Conservation (phyloP, 495 filamentous ascomycete genomes). For the Talaromyces wortmannii region DNA sequence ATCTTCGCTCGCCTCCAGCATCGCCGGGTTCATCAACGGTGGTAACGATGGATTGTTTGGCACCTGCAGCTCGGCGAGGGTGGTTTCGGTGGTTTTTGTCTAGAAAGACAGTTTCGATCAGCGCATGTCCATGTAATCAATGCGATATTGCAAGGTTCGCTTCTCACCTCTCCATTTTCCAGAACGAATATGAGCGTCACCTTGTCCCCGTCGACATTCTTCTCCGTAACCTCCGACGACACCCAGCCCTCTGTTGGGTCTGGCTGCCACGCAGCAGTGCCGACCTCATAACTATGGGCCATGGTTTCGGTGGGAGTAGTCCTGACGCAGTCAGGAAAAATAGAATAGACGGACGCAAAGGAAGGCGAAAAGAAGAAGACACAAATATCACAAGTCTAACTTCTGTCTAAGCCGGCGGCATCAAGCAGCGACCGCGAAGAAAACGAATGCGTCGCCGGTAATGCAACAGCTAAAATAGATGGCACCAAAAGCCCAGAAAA, state of each 20-base stretch:
- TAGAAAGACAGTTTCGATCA: conserved; percentile 28
- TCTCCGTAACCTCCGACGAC: conserved; percentile 89
- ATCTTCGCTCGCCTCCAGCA: conserved; percentile 98
- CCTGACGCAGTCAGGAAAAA: not conserved
- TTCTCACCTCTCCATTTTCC: conserved; percentile 84
- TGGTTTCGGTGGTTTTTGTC: conserved; percentile 77
- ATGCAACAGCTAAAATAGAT: conserved; percentile 2
- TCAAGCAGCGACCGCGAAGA: not conserved
- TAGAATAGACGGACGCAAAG: not conserved
- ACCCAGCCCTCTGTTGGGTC: conserved; percentile 94
- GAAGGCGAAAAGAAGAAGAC: conserved; percentile 9
- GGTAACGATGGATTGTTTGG: conserved; percentile 67
- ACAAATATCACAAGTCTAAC: not conserved
- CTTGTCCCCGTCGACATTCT: conserved; percentile 76
- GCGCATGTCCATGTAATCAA: conserved; percentile 5
- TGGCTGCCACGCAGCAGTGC: conserved; percentile 96
- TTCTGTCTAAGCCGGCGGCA: not conserved
- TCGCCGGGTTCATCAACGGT: conserved; percentile 94
- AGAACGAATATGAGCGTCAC: conserved; percentile 79
- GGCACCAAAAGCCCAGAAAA: not conserved
- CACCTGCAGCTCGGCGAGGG: conserved; percentile 68
- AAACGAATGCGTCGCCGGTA: not conserved
- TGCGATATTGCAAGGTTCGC: not conserved
- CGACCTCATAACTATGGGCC: conserved; percentile 96
- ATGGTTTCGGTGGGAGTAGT: conserved; percentile 34